Base-by-base conservation (phyloP, 257 asterid genomes). In the Avicennia marina region DNA sequence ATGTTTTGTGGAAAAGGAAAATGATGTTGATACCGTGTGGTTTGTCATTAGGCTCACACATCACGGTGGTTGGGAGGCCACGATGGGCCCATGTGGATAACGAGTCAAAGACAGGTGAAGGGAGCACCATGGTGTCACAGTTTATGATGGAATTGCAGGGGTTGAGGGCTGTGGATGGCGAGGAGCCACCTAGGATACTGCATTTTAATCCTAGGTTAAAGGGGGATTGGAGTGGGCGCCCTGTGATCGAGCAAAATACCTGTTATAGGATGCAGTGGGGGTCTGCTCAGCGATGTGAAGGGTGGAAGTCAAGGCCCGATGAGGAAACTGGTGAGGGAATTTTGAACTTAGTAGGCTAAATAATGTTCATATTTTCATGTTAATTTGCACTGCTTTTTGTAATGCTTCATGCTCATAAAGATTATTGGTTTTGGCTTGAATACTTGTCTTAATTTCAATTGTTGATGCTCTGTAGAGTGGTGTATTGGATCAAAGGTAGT, bases 261-360 rank as follows among this genome's bases (percentile, higher is more conserved):
- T 91, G 96, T 64, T 91, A 85, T 70, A 67, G 98, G 68, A 87
- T 87, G 96, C 96, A 90, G 31, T 90, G 96, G 98, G 98, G 93
- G 7, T 53, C 85, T 39, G 71, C 93, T 44, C 86, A 82, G 73
- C 72, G 98, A 66, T 90, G 98, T 56, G 95, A 76, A 48, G 98
- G 98, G 26, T 85, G 91, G 93, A 85, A 62, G 63, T 78, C 98
- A 6, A 81, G 70, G 68, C 80, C 84, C 4, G 95, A 84, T 31
- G 98, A 79, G 73, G 98, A 90, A 71, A 85, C 87, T 48, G 95
- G 95, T 90, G 70, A 64, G 84, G 18, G 44, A 44, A 34, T 49
- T 41, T 52, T 6, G n/a, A n/a, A n/a, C n/a, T n/a, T n/a, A n/a
- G n/a, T n/a, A n/a, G n/a, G n/a, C n/a, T 11, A 36, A 36, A 4